Base-by-base conservation (phyloP, 2,329 filamentous ascomycete genomes). In the Aureobasidium sp. region DNA sequence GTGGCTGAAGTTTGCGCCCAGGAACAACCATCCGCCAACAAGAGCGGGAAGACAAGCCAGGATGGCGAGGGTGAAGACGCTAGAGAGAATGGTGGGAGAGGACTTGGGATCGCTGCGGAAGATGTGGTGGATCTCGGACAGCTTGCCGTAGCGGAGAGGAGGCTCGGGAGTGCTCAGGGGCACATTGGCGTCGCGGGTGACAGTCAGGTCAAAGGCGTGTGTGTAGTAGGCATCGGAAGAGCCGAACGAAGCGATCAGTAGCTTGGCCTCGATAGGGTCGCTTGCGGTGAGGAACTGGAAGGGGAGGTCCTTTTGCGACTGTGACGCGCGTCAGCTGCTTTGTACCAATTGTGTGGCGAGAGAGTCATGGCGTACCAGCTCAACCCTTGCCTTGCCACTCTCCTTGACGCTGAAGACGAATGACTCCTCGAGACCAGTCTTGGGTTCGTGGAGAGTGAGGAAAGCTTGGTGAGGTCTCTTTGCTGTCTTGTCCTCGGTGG, bases 401-500 rank as follows among this genome's bases (percentile, higher is more conserved):
- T 94, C 89, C 78, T 95, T 96, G 50, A 95, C 78, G 11, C 78
- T 86, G 67, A 99, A 81, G 1, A 91, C 85, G 69, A 93, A 96
- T 0, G 92, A 91, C 25, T 91, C 86, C 74, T 97, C 92, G 49
- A 99, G 79, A 37, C 89, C 90, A 11, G 85, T 86, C 13, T 80
- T 77, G 11, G 81, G 77, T 67, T 97, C 91, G 67, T 84, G 86
- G 61, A 99, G 75, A 17, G 94, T 81, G 58, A 99, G 80, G 78
- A 96, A 96, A 6, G 91, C 91, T 76, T 99, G 94, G 75, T 99
- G 94, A 67, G 94, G 90, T 65, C 89, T 85, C 80, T 91, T 93
- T 49, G 84, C 81, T 67, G 85, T 86, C 74, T 85, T 85, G 70
- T 83, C 86, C 69, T 96, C 90, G 71, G 88, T 87, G 9, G 90